Conservation (phyloP, 1,284 basidiomycete genomes). For the Cryptococcus sp. region DNA sequence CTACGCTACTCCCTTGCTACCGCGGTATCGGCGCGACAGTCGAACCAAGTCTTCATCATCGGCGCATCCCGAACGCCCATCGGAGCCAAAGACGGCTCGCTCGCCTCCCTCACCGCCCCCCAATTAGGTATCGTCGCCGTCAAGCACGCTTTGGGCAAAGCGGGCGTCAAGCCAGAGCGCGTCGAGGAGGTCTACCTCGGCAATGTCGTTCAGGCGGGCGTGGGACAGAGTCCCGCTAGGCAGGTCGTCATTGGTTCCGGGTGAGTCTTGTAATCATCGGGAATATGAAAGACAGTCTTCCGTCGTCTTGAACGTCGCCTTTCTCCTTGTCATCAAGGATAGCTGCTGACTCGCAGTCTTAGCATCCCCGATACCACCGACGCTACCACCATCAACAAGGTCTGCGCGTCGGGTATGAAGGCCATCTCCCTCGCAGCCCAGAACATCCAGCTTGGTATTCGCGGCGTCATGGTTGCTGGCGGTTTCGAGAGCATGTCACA, state of each 20-base stretch:
- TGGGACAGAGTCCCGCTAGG: constrained; percentile 91
- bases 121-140: constrained; percentile 87
- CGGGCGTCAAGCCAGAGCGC: constrained; percentile 74
- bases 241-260: constrained; percentile 90
- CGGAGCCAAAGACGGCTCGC: constrained; percentile 85
- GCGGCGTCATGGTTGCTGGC: constrained; percentile 81
- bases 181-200: constrained; percentile 97
- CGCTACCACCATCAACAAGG: constrained; percentile 98
- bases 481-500: constrained; percentile 99
- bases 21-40: background rate
- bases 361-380: constrained; percentile 76
- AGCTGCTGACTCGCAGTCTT: constrained; percentile 21
- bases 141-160: constrained; percentile 82
- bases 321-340: background rate
- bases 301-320: background rate
- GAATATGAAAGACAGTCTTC: background rate
- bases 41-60: constrained; percentile 80
- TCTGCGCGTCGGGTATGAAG: constrained; percentile 96
- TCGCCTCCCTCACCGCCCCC: constrained; percentile 86
- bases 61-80: constrained; percentile 92
- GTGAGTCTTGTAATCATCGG: constrained; percentile 40
- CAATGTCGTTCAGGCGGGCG: constrained; percentile 93
- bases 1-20: background rate
- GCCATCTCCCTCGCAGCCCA: constrained; percentile 90
- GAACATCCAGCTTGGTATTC: constrained; percentile 80